Percentiles rank a stretch among this genome's conserved stretches.
Conservation (phyloP, 495 filamentous ascomycete species). For the Podospora pseudocomata region DNA sequence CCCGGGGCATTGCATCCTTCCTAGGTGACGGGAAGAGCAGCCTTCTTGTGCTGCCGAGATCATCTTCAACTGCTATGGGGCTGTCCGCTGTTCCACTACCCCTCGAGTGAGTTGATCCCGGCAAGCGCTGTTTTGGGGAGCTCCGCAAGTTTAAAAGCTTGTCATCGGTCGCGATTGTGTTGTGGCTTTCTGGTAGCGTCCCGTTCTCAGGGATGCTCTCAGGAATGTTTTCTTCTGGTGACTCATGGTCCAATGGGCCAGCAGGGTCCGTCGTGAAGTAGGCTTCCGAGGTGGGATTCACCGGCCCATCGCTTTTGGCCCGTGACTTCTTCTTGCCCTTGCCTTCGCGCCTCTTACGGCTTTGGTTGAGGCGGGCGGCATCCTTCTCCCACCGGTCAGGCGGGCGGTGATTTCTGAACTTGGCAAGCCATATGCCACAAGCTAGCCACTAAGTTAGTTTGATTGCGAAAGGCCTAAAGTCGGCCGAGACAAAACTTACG, state of each 20-base stretch:
- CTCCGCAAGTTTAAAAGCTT: slow-evolving; percentile 35
- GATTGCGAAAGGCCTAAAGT: not conserved
- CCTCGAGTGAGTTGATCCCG: slow-evolving; percentile 43
- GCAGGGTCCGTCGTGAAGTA: slow-evolving; percentile 46
- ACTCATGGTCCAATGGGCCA: slow-evolving; percentile 35
- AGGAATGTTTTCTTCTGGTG: slow-evolving; percentile 26
- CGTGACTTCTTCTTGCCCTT: slow-evolving; percentile 32
- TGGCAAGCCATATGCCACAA: slow-evolving; percentile 90
- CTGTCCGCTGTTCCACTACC: slow-evolving; percentile 59
- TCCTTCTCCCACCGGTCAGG: slow-evolving; percentile 76
- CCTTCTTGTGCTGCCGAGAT: slow-evolving; percentile 66
- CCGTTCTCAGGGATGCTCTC: slow-evolving; percentile 24
- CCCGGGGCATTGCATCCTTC: slow-evolving; percentile 56
- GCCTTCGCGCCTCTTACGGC: slow-evolving; percentile 44
- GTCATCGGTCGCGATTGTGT: slow-evolving; percentile 31
- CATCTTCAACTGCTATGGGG: slow-evolving; percentile 55
- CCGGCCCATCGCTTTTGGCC: slow-evolving; percentile 41
- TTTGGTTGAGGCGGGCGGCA: slow-evolving; percentile 46
- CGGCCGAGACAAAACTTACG: slow-evolving; percentile 26
- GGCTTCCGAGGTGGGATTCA: slow-evolving; percentile 48
- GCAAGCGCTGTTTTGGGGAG: slow-evolving; percentile 34
- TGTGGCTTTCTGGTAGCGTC: slow-evolving; percentile 27
- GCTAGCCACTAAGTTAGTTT: slow-evolving; percentile 27
- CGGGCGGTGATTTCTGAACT: slow-evolving; percentile 80
- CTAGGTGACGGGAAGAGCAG: slow-evolving; percentile 73